A percentile compares a stretch with the other conserved stretches of the same genome.
These are phyloP conservation scores for Aspergillus biplanus DNA, from an alignment of 495 filamentous ascomycete genomes.

Conservation along the genomic window DNA sequence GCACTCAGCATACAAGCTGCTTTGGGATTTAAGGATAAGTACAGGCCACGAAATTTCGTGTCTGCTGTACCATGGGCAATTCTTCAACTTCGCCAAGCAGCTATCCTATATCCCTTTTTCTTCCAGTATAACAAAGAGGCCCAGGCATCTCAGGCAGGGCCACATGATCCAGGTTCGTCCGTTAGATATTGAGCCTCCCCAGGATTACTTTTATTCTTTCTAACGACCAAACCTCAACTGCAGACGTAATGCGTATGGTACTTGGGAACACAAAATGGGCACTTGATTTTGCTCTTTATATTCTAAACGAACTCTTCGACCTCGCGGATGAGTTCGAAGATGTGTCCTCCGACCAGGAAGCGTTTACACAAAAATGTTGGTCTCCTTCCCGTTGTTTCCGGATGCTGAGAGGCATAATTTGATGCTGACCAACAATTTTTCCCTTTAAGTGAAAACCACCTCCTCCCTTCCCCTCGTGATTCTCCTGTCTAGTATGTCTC, in stretches of 20 bases:
- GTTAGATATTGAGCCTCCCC: slow-evolving; percentile 22
- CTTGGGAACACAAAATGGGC: slow-evolving; percentile 62
- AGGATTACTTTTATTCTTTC: neutral
- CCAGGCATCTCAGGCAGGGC: slow-evolving; percentile 46
- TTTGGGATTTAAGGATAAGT: slow-evolving; percentile 65
- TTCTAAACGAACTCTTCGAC: slow-evolving; percentile 68
- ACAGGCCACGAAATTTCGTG: slow-evolving; percentile 58
- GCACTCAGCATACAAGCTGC: slow-evolving; percentile 72
- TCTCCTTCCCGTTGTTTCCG: slow-evolving; percentile 18
- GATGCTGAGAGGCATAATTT: no score
- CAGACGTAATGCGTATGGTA: slow-evolving; percentile 48
- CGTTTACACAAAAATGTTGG: slow-evolving; percentile 49
- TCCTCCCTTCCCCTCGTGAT: slow-evolving; percentile 66
- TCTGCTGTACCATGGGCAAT: slow-evolving; percentile 76
- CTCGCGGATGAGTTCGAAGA: slow-evolving; percentile 58
- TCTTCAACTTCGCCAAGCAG: slow-evolving; percentile 71
- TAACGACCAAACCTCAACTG: slow-evolving; percentile 30
- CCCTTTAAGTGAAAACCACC: slow-evolving; percentile 45
- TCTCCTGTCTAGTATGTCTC: slow-evolving; percentile 72
- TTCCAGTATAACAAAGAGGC: slow-evolving; percentile 49
- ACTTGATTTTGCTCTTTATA: slow-evolving; percentile 67
- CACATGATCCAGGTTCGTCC: slow-evolving; percentile 62
- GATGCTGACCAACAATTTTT: slow-evolving; percentile 27
- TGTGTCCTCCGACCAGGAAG: slow-evolving; percentile 43
- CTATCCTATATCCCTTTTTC: slow-evolving; percentile 67